phyloP scores from a whole-genome alignment of 148 eudicot species.

The Polygonum maritimum region DNA sequence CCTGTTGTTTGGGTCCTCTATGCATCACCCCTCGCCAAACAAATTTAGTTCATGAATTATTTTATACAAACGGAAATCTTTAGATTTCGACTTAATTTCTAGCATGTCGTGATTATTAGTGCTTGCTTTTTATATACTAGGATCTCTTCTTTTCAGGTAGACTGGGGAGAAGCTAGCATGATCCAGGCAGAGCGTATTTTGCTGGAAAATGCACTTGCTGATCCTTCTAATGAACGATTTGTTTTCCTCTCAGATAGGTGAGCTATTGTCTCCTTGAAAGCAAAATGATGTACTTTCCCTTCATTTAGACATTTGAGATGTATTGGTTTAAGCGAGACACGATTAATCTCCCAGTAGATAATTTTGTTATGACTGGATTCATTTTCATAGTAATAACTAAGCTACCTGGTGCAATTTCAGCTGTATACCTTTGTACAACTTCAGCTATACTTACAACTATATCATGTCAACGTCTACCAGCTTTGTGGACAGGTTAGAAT shows the following conservation, averaged over 20 bases:
- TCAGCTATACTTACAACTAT: slow-evolving; percentile 88
- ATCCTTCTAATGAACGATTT: slow-evolving; percentile 58
- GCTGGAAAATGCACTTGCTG: slow-evolving; percentile 52
- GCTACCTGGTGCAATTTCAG: slow-evolving; percentile 42
- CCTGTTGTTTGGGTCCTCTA: not conserved
- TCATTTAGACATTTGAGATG: not conserved
- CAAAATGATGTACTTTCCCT: not conserved
- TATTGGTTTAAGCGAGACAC: not conserved
- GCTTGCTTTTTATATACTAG: not conserved
- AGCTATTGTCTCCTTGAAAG: slow-evolving; percentile 16
- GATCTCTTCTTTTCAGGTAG: slow-evolving; percentile 38
- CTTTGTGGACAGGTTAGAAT: slow-evolving; percentile 83
- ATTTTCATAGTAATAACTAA: slow-evolving; percentile 21
- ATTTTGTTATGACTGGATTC: not conserved
- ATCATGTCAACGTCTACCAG: slow-evolving; percentile 87
- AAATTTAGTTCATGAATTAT: not conserved
- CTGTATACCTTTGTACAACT: slow-evolving; percentile 83
- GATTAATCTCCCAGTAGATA: slow-evolving; percentile 65
- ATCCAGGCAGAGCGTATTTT: slow-evolving; percentile 72
- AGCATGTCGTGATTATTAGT: not conserved
- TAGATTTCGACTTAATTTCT: not conserved
- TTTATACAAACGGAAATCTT: not conserved
- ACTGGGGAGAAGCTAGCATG: slow-evolving; percentile 87
- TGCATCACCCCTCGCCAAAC: not conserved
- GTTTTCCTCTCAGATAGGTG: slow-evolving; percentile 73